Conservation (phyloP, 345 rosid genomes). For the Eucalyptus globulus region DNA sequence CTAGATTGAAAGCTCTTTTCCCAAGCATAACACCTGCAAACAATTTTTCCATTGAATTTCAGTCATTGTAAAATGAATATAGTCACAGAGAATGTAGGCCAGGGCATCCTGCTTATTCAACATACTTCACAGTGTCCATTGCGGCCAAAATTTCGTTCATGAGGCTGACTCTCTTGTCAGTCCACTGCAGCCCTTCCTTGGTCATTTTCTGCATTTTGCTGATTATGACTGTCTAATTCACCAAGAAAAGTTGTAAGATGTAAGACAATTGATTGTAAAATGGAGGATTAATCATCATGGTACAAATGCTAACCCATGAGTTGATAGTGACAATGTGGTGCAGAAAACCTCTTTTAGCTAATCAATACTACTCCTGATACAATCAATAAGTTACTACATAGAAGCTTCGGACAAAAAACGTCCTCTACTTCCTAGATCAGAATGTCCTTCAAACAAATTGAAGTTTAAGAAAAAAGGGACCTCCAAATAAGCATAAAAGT, state of each 20-base stretch:
- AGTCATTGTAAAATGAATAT: background rate
- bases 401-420: background rate
- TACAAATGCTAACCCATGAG: background rate
- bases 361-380: background rate
- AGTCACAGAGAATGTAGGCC: background rate
- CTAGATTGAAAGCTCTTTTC: slow-evolving; percentile 83
- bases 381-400: background rate
- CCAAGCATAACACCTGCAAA: slow-evolving; percentile 90
- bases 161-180: slow-evolving; percentile 89
- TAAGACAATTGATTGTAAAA: background rate
- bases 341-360: background rate
- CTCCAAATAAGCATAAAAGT: background rate
- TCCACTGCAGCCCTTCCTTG: slow-evolving; percentile 88
- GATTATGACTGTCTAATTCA: slow-evolving; percentile 55
- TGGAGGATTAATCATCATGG: background rate
- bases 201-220: slow-evolving; percentile 85
- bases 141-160: slow-evolving; percentile 89
- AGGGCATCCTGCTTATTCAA: background rate
- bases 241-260: background rate
- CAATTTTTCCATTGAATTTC: background rate
- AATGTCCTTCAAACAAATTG: background rate
- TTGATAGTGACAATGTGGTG: background rate
- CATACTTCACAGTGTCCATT: slow-evolving; percentile 94
- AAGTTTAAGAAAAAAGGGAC: background rate
- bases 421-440: background rate